Evolutionary conservation across 306 rosid species (phyloP).

Genomic region (cucumber (Cucumis sativus)): DNA sequence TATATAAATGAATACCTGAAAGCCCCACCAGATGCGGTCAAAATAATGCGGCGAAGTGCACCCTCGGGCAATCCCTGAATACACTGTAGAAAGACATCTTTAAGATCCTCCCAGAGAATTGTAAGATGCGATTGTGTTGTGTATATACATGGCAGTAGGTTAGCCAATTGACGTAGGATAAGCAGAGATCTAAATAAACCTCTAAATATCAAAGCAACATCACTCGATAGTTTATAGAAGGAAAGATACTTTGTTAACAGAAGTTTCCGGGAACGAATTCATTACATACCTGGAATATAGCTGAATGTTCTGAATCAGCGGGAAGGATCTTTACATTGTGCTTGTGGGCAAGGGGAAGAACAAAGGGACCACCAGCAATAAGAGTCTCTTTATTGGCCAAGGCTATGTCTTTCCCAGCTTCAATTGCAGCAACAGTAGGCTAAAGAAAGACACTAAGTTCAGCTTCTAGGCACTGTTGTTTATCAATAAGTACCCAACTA

Average conservation of each 20-base stretch:
- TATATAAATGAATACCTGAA: conserved; percentile 46
- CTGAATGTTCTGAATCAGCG: conserved; percentile 98
- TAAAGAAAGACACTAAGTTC: conserved; percentile 26
- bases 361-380: conserved; percentile 99
- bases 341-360: conserved; percentile 95
- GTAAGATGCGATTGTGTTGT: neutral
- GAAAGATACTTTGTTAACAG: neutral
- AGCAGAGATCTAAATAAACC: neutral
- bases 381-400: conserved; percentile 96
- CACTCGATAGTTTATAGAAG: neutral
- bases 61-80: conserved; percentile 90
- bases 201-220: neutral
- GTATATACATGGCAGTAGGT: neutral
- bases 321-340: conserved; percentile 93
- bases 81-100: conserved; percentile 47
- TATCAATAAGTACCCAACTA: neutral
- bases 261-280: neutral
- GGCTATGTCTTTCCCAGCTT: conserved; percentile 99
- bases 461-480: conserved; percentile 16
- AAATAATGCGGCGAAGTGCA: conserved; percentile 71
- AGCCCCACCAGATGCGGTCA: conserved; percentile 98
- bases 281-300: conserved; percentile 79
- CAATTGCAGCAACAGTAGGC: conserved; percentile 99
- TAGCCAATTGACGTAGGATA: neutral
- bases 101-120: conserved; percentile 14